phyloP scores from a whole-genome alignment of 2,329 filamentous ascomycete genomes.

The Davidsoniella eucalypti region DNA sequence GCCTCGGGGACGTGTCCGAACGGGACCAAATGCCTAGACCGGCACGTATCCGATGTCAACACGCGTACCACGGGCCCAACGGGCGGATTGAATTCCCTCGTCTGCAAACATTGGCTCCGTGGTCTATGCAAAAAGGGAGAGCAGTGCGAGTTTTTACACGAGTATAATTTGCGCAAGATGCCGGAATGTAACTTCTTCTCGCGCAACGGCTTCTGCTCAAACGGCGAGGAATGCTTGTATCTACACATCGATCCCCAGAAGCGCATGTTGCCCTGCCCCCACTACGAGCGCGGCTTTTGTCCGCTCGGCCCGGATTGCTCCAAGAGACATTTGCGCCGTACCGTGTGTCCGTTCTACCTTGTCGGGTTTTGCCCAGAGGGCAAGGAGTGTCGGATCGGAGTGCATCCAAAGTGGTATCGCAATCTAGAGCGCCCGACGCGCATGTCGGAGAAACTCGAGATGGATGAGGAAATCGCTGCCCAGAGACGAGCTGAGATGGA shows the following conservation, averaged over 20 bases:
- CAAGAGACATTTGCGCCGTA: constrained; percentile 74
- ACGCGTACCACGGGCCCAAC: constrained; percentile 22
- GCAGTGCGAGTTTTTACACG: constrained; percentile 92
- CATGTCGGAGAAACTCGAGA: constrained; percentile 47
- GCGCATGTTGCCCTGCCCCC: constrained; percentile 64
- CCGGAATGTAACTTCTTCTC: constrained; percentile 96
- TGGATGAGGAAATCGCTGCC: constrained; percentile 24
- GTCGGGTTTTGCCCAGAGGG: constrained; percentile 89
- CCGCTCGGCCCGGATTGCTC: constrained; percentile 74
- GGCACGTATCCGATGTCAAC: constrained; percentile 41
- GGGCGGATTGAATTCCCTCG: constrained; percentile 57
- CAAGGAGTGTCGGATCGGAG: constrained; percentile 56
- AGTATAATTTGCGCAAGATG: constrained; percentile 97
- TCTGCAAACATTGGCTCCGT: constrained; percentile 98
- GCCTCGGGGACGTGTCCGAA: constrained; percentile 73
- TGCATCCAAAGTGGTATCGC: constrained; percentile 68
- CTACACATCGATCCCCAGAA: constrained; percentile 75
- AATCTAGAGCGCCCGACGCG: constrained; percentile 61
- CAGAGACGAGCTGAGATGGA: constrained; percentile 19
- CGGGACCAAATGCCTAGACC: constrained; percentile 70
- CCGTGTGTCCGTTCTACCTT: constrained; percentile 69
- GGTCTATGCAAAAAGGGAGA: constrained; percentile 96
- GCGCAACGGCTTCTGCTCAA: constrained; percentile 84
- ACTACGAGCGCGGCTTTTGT: constrained; percentile 92
- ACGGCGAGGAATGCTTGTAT: constrained; percentile 92